phyloP scores from a whole-genome alignment of 2,329 filamentous ascomycete species.

The Macrophomina pseudophaseolina region DNA sequence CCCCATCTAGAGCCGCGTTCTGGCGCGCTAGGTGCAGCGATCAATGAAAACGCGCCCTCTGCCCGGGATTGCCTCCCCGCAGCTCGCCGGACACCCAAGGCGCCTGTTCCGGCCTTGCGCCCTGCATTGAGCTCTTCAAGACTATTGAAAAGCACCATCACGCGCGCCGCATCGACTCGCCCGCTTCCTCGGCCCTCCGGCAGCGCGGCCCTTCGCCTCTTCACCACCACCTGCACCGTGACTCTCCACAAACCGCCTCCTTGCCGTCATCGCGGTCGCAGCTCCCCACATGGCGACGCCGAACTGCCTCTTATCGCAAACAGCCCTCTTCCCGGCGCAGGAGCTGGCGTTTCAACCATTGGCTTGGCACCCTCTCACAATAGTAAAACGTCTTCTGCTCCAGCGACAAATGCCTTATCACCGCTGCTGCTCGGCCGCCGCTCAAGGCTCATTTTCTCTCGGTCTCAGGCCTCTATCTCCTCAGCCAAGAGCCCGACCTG shows the following conservation, averaged over 20 bases:
- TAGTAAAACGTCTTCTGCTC: background rate
- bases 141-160: background rate
- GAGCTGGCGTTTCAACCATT: background rate
- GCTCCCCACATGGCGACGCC: background rate
- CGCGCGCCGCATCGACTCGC: too few relatives aligned
- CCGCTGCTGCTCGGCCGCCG: background rate
- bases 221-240: too few relatives aligned
- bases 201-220: background rate
- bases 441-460: background rate
- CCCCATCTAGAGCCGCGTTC: background rate
- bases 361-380: conserved; percentile 5
- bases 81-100: background rate
- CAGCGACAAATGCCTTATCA: conserved; percentile 4
- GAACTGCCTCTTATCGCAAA: background rate
- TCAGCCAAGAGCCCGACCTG: background rate
- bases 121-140: background rate
- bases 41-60: background rate
- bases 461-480: background rate
- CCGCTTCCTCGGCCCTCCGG: background rate
- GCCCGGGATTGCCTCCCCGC: background rate
- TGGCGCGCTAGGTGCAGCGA: background rate
- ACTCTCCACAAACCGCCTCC: background rate
- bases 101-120: background rate
- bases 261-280: background rate
- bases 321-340: conserved; percentile 3